Evolutionary conservation across 495 filamentous ascomycete genomes (phyloP).

Genomic region (Neurospora sp.): DNA sequence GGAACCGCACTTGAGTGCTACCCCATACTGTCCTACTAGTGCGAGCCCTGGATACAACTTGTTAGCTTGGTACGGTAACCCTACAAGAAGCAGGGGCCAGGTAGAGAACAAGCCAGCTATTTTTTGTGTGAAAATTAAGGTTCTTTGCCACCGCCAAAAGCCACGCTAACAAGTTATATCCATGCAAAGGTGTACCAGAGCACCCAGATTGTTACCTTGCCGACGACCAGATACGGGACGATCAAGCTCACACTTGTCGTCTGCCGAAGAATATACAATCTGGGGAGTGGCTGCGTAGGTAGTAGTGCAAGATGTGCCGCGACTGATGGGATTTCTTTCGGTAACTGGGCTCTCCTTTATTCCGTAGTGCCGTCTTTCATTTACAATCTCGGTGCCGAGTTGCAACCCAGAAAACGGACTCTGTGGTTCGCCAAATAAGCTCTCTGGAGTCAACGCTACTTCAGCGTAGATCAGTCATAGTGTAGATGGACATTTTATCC

Average conservation of each 20-base stretch:
- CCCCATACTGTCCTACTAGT: background rate
- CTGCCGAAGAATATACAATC: background rate
- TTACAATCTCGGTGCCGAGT: background rate
- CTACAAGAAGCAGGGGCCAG: too few relatives aligned
- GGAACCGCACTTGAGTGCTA: background rate
- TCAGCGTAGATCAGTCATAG: background rate
- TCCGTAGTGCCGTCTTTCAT: background rate
- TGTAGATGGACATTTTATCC: background rate
- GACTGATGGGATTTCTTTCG: background rate
- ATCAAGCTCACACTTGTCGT: background rate
- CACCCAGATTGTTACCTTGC: background rate
- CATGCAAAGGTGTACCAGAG: too few relatives aligned
- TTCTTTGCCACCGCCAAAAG: too few relatives aligned
- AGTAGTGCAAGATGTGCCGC: background rate
- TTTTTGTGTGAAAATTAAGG: too few relatives aligned
- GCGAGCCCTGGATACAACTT: background rate
- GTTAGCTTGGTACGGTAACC: too few relatives aligned
- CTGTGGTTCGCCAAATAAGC: background rate
- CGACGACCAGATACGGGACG: background rate
- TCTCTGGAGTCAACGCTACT: background rate
- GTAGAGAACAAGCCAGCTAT: too few relatives aligned
- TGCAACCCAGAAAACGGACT: background rate
- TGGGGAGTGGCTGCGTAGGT: background rate
- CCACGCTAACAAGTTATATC: too few relatives aligned
- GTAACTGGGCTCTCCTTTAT: background rate